Conservation (phyloP, 2,329 filamentous ascomycete genomes). For the Penicillium sp. region DNA sequence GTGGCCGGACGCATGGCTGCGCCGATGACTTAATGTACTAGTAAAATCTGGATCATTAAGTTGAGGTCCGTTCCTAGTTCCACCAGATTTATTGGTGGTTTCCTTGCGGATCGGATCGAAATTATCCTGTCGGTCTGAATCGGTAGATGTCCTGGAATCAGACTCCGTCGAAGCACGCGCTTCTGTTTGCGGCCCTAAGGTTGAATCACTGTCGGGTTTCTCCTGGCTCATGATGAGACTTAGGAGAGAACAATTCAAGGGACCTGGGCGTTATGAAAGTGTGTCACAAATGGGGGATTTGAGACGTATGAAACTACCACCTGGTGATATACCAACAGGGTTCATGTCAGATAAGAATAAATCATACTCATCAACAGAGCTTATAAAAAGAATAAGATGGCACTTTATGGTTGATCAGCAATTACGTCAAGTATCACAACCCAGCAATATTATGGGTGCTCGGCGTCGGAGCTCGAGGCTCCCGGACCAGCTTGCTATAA, state of each 20-base stretch:
- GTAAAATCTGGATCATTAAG: conserved; percentile 18
- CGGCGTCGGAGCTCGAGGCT: conserved; percentile 9
- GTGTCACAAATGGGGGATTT: neutral
- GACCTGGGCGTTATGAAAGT: neutral
- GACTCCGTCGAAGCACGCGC: neutral
- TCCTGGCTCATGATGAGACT: conserved; percentile 1
- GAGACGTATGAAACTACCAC: neutral
- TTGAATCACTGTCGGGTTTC: neutral
- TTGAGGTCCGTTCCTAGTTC: neutral
- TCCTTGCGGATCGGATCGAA: conserved; percentile 13
- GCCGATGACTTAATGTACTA: conserved; percentile 27
- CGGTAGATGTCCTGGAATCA: neutral
- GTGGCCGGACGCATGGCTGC: conserved; percentile 22
- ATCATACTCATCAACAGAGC: neutral
- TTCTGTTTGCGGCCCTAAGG: neutral
- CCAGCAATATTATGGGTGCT: neutral
- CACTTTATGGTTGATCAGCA: neutral
- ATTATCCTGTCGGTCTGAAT: neutral
- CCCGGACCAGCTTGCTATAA: neutral
- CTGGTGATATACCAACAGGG: neutral
- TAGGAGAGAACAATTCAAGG: neutral
- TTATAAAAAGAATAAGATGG: neutral
- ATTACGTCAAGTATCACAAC: conserved; percentile 21
- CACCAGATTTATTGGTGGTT: conserved; percentile 1
- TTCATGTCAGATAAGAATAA: neutral